These are phyloP conservation scores for Begonia masoniana DNA, from an alignment of 306 rosid genomes.

Conservation along the genomic window DNA sequence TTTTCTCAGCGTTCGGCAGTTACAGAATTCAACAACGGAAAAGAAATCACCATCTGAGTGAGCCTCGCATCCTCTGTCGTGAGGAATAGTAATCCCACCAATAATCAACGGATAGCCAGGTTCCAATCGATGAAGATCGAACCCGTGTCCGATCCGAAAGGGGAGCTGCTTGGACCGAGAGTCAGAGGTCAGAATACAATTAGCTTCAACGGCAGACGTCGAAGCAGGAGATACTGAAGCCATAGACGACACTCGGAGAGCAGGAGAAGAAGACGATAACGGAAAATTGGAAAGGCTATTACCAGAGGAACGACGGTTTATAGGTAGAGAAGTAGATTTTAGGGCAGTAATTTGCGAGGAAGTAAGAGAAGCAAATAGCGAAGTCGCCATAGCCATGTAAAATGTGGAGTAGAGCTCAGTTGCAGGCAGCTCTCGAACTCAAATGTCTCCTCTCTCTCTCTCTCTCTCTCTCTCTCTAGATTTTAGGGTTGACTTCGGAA, in stretches of 20 bases:
- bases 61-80: slow-evolving; percentile 93
- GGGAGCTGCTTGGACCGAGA: slow-evolving; percentile 53
- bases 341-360: slow-evolving; percentile 4
- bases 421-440: background rate
- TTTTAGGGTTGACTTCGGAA: background rate
- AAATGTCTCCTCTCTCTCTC: too few relatives aligned
- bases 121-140: slow-evolving; percentile 88
- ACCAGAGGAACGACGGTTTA: slow-evolving; percentile 4
- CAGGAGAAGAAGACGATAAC: background rate
- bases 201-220: slow-evolving; percentile 24
- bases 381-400: slow-evolving; percentile 6
- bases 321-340: background rate
- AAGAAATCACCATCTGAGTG: slow-evolving; percentile 73
- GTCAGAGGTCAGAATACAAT: slow-evolving; percentile 17
- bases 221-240: slow-evolving; percentile 23
- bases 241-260: slow-evolving; percentile 1
- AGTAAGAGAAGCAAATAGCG: slow-evolving; percentile 3
- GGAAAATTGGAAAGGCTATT: background rate
- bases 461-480: background rate
- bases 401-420: background rate
- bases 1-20: background rate
- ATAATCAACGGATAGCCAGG: slow-evolving; percentile 88
- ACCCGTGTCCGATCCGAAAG: slow-evolving; percentile 86
- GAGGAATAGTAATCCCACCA: slow-evolving; percentile 86
- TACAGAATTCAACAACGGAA: too few relatives aligned